These are phyloP conservation scores for Thyridium curvatum DNA, from an alignment of 2,329 filamentous ascomycete species.

Conservation along the genomic window DNA sequence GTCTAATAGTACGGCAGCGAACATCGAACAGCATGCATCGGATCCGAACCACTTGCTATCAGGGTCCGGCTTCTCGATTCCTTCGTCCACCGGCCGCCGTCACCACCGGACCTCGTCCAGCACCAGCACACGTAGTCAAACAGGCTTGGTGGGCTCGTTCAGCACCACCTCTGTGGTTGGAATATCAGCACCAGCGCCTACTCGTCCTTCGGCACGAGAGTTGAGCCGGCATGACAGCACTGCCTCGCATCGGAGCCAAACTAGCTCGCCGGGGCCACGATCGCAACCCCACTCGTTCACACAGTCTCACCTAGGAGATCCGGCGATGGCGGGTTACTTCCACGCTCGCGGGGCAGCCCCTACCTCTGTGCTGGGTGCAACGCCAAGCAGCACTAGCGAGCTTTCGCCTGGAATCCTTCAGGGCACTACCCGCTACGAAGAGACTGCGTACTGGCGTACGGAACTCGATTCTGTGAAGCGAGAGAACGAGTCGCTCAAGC, in stretches of 20 bases:
- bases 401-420: slow-evolving; percentile 49
- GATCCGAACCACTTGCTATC: slow-evolving; percentile 42
- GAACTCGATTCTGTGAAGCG: slow-evolving; percentile 56
- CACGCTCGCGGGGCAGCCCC: slow-evolving; percentile 21
- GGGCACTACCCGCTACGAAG: slow-evolving; percentile 55
- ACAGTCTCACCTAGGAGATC: slow-evolving; percentile 36
- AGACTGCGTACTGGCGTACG: slow-evolving; percentile 51
- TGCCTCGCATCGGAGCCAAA: slow-evolving; percentile 45
- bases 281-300: slow-evolving; percentile 34
- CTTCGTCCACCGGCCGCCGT: slow-evolving; percentile 40
- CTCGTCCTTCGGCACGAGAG: slow-evolving; percentile 21
- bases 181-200: slow-evolving; percentile 37
- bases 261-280: slow-evolving; percentile 38
- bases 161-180: slow-evolving; percentile 33
- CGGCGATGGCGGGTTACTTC: slow-evolving; percentile 22
- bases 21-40: slow-evolving; percentile 39
- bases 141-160: slow-evolving; percentile 31
- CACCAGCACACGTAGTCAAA: slow-evolving; percentile 46
- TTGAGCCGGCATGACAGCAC: slow-evolving; percentile 50
- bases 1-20: slow-evolving; percentile 43
- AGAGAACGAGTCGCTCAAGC: slow-evolving; percentile 58
- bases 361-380: slow-evolving; percentile 30
- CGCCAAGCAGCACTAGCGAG: slow-evolving; percentile 32
- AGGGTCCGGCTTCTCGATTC: slow-evolving; percentile 51
- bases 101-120: slow-evolving; percentile 55